A percentile compares a stretch with the other conserved stretches of the same genome.
Conservation (phyloP, 2,329 filamentous ascomycete species). For the Fusarium robinianum region DNA sequence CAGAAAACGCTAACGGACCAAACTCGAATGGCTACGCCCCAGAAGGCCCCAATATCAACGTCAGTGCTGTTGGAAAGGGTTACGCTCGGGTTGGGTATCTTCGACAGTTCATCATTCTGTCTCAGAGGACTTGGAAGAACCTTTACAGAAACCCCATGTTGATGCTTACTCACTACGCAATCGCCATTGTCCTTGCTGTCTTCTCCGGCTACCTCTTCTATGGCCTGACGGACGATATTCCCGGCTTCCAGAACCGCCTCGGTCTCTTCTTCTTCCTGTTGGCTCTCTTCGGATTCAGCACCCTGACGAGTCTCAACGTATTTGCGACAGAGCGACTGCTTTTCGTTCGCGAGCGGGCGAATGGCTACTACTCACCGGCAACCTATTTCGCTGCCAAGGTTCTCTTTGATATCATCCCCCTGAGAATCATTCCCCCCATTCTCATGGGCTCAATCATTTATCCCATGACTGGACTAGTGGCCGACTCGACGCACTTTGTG, state of each 20-base stretch:
- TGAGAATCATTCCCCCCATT: constrained; percentile 92
- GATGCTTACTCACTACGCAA: constrained; percentile 98
- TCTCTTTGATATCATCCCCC: constrained; percentile 94
- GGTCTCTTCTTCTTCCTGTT: constrained; percentile 98
- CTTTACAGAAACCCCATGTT: constrained; percentile 96
- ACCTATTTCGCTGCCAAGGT: constrained; percentile 96
- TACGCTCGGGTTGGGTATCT: constrained; percentile 80
- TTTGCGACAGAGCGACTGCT: constrained; percentile 89
- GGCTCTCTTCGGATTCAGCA: constrained; percentile 95
- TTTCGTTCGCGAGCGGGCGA: constrained; percentile 91
- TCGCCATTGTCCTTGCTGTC: constrained; percentile 90
- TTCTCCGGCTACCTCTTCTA: constrained; percentile 97
- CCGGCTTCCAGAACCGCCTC: constrained; percentile 95
- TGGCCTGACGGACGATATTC: constrained; percentile 91
- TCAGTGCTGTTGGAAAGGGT: constrained; percentile 70
- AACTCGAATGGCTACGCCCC: constrained; percentile 58
- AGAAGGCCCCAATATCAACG: constrained; percentile 54
- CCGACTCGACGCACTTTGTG: constrained; percentile 81
- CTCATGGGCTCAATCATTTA: constrained; percentile 96
- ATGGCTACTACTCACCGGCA: constrained; percentile 92
- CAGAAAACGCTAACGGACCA: constrained; percentile 67
- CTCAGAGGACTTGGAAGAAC: constrained; percentile 92
- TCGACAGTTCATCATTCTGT: constrained; percentile 87
- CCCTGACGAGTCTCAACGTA: constrained; percentile 88
- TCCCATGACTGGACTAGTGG: constrained; percentile 92